Percentiles rank a stretch among this genome's conserved stretches.
These are phyloP conservation scores for Suillus weaverae DNA, from an alignment of 768 basidiomycete species.

Conservation along the genomic window DNA sequence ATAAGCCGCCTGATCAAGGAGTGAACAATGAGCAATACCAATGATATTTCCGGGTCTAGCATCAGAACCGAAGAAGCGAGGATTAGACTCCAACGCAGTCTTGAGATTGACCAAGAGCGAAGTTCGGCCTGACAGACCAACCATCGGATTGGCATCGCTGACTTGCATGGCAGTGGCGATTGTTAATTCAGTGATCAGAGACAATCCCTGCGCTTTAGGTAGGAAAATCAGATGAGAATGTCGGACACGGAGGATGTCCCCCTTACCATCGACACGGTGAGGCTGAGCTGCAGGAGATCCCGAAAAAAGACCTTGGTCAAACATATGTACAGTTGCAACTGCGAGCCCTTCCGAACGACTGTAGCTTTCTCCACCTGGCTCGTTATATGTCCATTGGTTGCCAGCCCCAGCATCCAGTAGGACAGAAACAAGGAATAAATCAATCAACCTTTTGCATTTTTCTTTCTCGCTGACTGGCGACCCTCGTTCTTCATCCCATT, in stretches of 20 bases:
- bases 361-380: slow-evolving; percentile 54
- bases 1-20: not conserved
- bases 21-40: slow-evolving; percentile 44
- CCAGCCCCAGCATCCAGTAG: slow-evolving; percentile 95
- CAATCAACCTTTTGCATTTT: slow-evolving; percentile 72
- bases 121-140: slow-evolving; percentile 86
- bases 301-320: slow-evolving; percentile 79
- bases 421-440: slow-evolving; percentile 89
- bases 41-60: slow-evolving; percentile 83
- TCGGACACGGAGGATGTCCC: not conserved
- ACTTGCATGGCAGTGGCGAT: slow-evolving; percentile 81
- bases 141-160: slow-evolving; percentile 74
- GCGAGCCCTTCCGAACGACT: slow-evolving; percentile 80
- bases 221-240: not conserved
- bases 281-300: slow-evolving; percentile 53
- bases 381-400: slow-evolving; percentile 73
- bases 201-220: slow-evolving; percentile 65
- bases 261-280: slow-evolving; percentile 74
- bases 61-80: slow-evolving; percentile 69
- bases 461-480: slow-evolving; percentile 52
- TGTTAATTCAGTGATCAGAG: slow-evolving; percentile 56
- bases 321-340: slow-evolving; percentile 91
- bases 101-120: slow-evolving; percentile 73
- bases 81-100: slow-evolving; percentile 62
- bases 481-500: slow-evolving; percentile 48